Evolutionary conservation across 139 green algal species (phyloP), one percentile per base, ranked within the genome.

Genomic region (Monoraphidium neglectum): DNA sequence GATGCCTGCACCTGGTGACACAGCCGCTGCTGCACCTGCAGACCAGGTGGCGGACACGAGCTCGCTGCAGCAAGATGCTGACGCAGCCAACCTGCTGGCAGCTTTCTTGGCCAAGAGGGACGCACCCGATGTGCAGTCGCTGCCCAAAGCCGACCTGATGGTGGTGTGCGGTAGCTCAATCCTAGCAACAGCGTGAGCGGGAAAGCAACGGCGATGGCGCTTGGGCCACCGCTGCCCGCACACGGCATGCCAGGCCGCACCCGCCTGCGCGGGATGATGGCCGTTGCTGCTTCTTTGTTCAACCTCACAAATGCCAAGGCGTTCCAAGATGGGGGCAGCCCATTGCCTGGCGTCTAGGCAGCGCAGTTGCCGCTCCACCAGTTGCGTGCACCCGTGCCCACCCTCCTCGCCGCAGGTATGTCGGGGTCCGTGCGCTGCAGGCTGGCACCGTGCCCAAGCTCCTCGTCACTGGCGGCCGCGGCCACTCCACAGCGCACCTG

Each of bases 121-220:
- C 4, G 12, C 68, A 6, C 37, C 32, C 2, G 37, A 77, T 18
- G 26, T 69, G 26, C 35, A 43, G 16, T 2, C 24, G 6, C 5
- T 24, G 5, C 30, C 37, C n/a, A n/a, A n/a, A 69, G 56, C 57
- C 15, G 70, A 77, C 30, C 33, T 77, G 2, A 69, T 43, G 23
- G 37, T 77, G 28, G 70, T 77, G 4, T 77, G 70, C 24, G 70
- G 70, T 18, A 77, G 70, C 70, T 69, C 57, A 18, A 57, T 77
- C 1, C 38, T 77, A 1, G 36, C 70, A 40, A 77, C 70, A 28
- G 70, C 60, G 70, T 77, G 60, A 69, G 70, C 33, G 43, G 16
- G 12, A 56, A 24, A 15, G n/a, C n/a, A n/a, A n/a, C n/a, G n/a
- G n/a, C n/a, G n/a, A n/a, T n/a, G n/a, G n/a, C n/a, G n/a, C n/a